These are phyloP conservation scores for Sextonia rubra DNA, from an alignment of 164 flowering plant species.

Conservation along the genomic window DNA sequence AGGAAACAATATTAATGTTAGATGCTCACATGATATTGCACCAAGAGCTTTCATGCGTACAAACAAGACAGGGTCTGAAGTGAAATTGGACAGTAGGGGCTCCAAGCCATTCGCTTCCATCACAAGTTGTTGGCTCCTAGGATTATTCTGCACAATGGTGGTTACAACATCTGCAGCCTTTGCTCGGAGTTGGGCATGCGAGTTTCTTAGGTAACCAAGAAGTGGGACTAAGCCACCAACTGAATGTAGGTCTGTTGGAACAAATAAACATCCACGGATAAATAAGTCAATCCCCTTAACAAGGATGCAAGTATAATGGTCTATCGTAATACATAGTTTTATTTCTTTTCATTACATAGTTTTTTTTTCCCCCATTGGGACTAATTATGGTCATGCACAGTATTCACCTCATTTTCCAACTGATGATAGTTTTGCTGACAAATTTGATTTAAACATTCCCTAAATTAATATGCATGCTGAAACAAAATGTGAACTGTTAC, in stretches of 20 bases:
- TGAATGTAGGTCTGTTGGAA: slow-evolving; percentile 66
- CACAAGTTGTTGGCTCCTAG: slow-evolving; percentile 82
- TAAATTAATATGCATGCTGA: background rate
- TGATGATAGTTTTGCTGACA: background rate
- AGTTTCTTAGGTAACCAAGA: slow-evolving; percentile 62
- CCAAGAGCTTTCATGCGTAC: slow-evolving; percentile 90
- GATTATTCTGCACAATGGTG: slow-evolving; percentile 94
- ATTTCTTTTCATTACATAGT: too few relatives aligned
- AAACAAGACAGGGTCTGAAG: slow-evolving; percentile 72
- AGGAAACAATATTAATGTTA: background rate
- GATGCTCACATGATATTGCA: slow-evolving; percentile 81
- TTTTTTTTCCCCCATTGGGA: too few relatives aligned
- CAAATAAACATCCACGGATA: background rate
- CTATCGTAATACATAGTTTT: background rate
- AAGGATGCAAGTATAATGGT: background rate
- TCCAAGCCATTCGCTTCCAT: slow-evolving; percentile 98
- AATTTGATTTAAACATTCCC: background rate
- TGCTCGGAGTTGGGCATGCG: slow-evolving; percentile 77
- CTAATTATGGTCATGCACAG: too few relatives aligned
- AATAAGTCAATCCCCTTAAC: background rate
- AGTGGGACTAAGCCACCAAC: slow-evolving; percentile 91
- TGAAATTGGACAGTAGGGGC: slow-evolving; percentile 63
- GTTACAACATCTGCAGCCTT: slow-evolving; percentile 93
- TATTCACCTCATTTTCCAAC: background rate
- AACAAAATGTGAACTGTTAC: background rate